phyloP scores from a whole-genome alignment of 176 grass and related monocot species.

The Hyparrhenia diplandra region DNA sequence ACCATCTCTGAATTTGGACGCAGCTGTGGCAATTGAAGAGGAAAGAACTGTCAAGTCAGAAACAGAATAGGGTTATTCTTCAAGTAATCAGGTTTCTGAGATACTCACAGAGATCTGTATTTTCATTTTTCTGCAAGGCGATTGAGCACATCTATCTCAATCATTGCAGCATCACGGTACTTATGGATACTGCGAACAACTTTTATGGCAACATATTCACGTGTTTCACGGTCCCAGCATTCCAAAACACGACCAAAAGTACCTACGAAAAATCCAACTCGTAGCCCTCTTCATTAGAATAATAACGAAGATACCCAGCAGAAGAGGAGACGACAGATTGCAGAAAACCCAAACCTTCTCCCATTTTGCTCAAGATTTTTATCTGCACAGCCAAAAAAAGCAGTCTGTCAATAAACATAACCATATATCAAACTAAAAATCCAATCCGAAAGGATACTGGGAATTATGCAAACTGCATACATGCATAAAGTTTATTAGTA shows the following conservation, averaged over 20 bases:
- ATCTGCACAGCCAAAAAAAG: conserved; percentile 56
- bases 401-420: conserved; percentile 31
- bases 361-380: conserved; percentile 97
- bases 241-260: conserved; percentile 96
- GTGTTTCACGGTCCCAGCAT: conserved; percentile 93
- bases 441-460: neutral
- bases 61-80: neutral
- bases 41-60: conserved; percentile 6
- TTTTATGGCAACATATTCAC: conserved; percentile 87
- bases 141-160: conserved; percentile 86
- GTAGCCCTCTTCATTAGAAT: conserved; percentile 34
- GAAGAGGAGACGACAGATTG: conserved; percentile 23
- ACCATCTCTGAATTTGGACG: conserved; percentile 93
- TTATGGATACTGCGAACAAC: conserved; percentile 83
- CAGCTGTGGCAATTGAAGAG: conserved; percentile 53
- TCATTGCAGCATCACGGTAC: conserved; percentile 79
- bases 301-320: conserved; percentile 12
- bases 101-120: conserved; percentile 63
- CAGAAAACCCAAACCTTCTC: conserved; percentile 77
- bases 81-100: conserved; percentile 1
- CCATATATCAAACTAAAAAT: neutral
- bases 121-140: conserved; percentile 70
- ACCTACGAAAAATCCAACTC: conserved; percentile 54
- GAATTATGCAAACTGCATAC: neutral
- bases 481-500: conserved; percentile 1